phyloP scores from a whole-genome alignment of 805 yeast genomes.

The Suhomyces kilbournensis region DNA sequence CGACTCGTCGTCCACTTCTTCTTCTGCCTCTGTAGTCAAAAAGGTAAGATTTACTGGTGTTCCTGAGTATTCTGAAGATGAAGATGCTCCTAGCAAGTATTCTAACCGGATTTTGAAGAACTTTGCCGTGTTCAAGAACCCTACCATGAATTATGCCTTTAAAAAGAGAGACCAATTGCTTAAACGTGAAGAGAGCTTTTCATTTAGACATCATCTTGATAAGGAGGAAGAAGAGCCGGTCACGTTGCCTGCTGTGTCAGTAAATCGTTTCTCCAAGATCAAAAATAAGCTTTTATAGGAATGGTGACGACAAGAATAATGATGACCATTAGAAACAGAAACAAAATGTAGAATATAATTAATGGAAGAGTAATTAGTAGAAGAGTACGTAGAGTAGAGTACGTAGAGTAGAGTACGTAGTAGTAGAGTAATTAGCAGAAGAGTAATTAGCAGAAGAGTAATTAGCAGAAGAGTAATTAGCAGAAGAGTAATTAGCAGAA shows the following conservation, averaged over 20 bases:
- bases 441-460: no score
- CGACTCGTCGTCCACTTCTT: constrained; percentile 10
- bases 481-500: no score
- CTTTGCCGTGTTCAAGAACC: constrained; percentile 32
- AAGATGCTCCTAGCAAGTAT: constrained; percentile 51
- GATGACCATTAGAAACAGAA: no score
- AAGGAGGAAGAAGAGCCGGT: constrained; percentile 1
- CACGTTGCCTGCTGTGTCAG: neutral
- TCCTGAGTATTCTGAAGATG: constrained; percentile 48
- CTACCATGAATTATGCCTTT: constrained; percentile 11
- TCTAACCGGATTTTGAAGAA: constrained; percentile 34
- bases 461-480: no score
- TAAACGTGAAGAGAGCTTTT: constrained; percentile 39
- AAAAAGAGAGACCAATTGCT: constrained; percentile 36
- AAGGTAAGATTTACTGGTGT: constrained; percentile 55
- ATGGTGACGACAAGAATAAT: neutral
- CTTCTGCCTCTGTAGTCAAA: constrained; percentile 21
- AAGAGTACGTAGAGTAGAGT: no score
- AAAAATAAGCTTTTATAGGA: constrained; percentile 16
- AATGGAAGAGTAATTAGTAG: neutral
- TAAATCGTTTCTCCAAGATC: constrained; percentile 18
- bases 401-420: no score
- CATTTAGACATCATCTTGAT: constrained; percentile 22
- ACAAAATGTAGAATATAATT: no score
- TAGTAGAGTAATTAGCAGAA: no score